Percentiles rank a stretch among this genome's conserved stretches.
Evolutionary conservation across 176 grass and related monocot genomes (phyloP).

Genomic region (Thalia dealbata): DNA sequence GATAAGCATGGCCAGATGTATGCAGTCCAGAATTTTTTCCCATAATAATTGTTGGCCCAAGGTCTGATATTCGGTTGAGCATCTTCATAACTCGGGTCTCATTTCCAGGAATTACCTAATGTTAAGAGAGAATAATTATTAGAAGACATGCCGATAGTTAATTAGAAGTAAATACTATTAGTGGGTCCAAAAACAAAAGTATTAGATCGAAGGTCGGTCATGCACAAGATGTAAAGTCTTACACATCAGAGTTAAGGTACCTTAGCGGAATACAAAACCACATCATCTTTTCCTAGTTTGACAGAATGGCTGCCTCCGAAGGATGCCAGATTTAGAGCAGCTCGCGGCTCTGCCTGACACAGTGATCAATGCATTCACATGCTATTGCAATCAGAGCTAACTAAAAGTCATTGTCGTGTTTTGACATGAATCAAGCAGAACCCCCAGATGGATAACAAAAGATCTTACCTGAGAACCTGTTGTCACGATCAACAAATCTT

Average conservation of each 20-base stretch:
- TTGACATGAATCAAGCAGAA: neutral
- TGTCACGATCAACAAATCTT: conserved; percentile 91
- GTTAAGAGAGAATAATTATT: neutral
- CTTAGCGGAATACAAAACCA: conserved; percentile 95
- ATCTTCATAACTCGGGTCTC: conserved; percentile 98
- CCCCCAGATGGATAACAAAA: conserved; percentile 10
- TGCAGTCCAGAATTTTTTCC: conserved; percentile 90
- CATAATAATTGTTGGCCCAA: conserved; percentile 89
- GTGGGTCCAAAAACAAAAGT: neutral
- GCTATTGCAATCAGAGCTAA: conserved; percentile 19
- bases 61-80: conserved; percentile 84
- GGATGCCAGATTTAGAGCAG: conserved; percentile 94
- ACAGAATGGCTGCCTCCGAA: conserved; percentile 88
- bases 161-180: neutral
- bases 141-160: neutral
- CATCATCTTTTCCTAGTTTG: conserved; percentile 79
- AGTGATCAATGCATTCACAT: conserved; percentile 17
- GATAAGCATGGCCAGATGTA: conserved; percentile 92
- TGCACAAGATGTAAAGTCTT: neutral
- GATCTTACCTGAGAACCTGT: conserved; percentile 96
- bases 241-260: conserved; percentile 24
- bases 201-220: neutral
- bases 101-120: conserved; percentile 92
- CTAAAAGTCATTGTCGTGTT: conserved; percentile 15
- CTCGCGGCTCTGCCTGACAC: conserved; percentile 89